Evolutionary conservation across 225 moss, liverwort and hornwort species (phyloP).

Genomic region (Marchantia paleacea): DNA sequence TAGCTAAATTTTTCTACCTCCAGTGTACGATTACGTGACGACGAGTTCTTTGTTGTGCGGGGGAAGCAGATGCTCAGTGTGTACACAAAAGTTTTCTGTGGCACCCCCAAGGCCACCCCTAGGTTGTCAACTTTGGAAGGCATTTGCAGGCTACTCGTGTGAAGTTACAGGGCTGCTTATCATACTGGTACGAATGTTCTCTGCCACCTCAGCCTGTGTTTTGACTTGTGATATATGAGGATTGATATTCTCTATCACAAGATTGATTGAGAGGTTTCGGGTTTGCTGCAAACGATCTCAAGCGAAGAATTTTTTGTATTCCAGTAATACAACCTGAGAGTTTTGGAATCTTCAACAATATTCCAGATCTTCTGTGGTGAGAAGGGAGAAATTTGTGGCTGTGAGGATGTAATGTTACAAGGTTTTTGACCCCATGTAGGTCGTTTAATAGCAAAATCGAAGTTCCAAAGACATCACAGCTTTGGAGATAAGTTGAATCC

Average conservation of each 20-base stretch:
- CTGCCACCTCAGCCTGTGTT: neutral
- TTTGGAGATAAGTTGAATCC: neutral
- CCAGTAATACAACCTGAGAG: neutral
- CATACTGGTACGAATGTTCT: constrained; percentile 57
- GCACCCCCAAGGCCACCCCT: constrained; percentile 64
- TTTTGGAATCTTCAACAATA: neutral
- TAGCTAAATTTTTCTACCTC: neutral
- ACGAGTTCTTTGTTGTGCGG: neutral
- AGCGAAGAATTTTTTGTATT: neutral
- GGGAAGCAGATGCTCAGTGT: constrained; percentile 65
- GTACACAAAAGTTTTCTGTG: constrained; percentile 74
- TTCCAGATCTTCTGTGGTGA: neutral
- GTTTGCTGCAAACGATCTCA: neutral
- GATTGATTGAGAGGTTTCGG: neutral
- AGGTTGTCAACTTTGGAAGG: constrained; percentile 50
- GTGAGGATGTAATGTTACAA: neutral
- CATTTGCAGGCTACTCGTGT: constrained; percentile 61
- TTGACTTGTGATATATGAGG: neutral
- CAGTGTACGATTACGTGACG: too few species aligned
- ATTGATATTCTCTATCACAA: neutral
- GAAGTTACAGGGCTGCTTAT: constrained; percentile 65
- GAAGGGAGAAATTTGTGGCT: neutral
- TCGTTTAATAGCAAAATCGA: neutral
- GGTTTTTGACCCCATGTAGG: neutral
- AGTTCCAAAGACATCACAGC: neutral